Evolutionary conservation across 169 alveolate species (phyloP), one percentile per base, ranked within the genome.

Genomic region (Plasmodium chabaudi): DNA sequence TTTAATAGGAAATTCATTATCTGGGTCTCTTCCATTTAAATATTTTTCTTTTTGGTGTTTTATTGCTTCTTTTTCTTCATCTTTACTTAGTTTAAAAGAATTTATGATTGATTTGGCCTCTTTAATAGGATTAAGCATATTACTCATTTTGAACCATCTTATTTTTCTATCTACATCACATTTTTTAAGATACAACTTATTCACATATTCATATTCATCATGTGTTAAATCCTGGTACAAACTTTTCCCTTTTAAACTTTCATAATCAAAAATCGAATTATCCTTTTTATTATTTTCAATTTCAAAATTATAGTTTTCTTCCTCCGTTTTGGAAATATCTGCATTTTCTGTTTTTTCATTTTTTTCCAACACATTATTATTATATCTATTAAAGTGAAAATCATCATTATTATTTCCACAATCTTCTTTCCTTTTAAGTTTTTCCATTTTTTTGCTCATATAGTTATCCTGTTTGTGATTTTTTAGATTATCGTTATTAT

Each of bases 181-280:
- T 42, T 91, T 55, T 64, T 73, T 90, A 47, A 91, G 92, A 59
- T 89, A 86, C 61, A 93, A 72, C 19, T 87, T 92, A 47, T 88
- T 93, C 77, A 93, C 63, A 86, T 90, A 75, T 75, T 77, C 92
- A 23, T 88, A 72, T 74, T 93, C 96, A 13, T 87, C 94, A 63
- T 93, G 95, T 15, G 96, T 93, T 47, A 93, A 75, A 55, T 93
- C 95, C 67, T 93, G 94, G 39, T 88, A 90, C 42, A 44, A 53
- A 6, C 64, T 72, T 23, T 61, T 74, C 56, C 77, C 59, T n/a
- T 86, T 67, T 57, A 87, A 17, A 13, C 92, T 71, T 75, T 90
- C 94, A 49, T 86, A 89, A 51, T 84, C 71, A 59, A 84, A 47
- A 25, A 61, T 46, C 47, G 59, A 34, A 5, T 34, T 53, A 9